Evolutionary conservation across 2,329 filamentous ascomycete species (phyloP).

Genomic region (Fusarium siculi): DNA sequence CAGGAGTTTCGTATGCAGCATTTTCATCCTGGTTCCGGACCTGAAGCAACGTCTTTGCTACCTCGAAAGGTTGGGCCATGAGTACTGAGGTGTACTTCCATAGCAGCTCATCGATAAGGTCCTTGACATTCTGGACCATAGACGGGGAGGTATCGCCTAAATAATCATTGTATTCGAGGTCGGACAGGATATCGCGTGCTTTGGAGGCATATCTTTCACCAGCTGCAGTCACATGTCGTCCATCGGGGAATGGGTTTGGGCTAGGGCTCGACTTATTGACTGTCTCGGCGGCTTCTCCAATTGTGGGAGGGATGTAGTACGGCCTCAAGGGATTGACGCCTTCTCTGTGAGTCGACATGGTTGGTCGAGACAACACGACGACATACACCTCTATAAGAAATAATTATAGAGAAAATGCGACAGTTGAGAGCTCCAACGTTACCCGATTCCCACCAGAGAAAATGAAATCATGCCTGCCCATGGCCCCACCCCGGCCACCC

Average conservation of each 20-base stretch:
- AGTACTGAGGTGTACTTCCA: slow-evolving; percentile 93
- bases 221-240: slow-evolving; percentile 53
- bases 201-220: slow-evolving; percentile 57
- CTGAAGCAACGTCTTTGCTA: slow-evolving; percentile 93
- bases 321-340: slow-evolving; percentile 73
- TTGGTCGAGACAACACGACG: slow-evolving; percentile 41
- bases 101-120: slow-evolving; percentile 83
- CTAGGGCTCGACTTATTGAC: slow-evolving; percentile 50
- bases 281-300: slow-evolving; percentile 57
- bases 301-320: slow-evolving; percentile 74
- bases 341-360: slow-evolving; percentile 59
- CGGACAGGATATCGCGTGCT: slow-evolving; percentile 86
- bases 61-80: slow-evolving; percentile 95
- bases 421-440: slow-evolving; percentile 20
- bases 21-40: slow-evolving; percentile 69
- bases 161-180: slow-evolving; percentile 93
- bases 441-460: slow-evolving; percentile 40
- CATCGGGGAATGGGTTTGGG: slow-evolving; percentile 59
- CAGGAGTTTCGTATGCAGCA: slow-evolving; percentile 45
- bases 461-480: slow-evolving; percentile 48
- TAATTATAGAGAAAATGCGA: slow-evolving; percentile 32
- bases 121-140: slow-evolving; percentile 77
- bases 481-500: slow-evolving; percentile 34
- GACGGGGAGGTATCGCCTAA: slow-evolving; percentile 81
- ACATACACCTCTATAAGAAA: slow-evolving; percentile 39